Evolutionary conservation across 1,284 basidiomycete genomes (phyloP).

Genomic region (Ganoderma sinense): DNA sequence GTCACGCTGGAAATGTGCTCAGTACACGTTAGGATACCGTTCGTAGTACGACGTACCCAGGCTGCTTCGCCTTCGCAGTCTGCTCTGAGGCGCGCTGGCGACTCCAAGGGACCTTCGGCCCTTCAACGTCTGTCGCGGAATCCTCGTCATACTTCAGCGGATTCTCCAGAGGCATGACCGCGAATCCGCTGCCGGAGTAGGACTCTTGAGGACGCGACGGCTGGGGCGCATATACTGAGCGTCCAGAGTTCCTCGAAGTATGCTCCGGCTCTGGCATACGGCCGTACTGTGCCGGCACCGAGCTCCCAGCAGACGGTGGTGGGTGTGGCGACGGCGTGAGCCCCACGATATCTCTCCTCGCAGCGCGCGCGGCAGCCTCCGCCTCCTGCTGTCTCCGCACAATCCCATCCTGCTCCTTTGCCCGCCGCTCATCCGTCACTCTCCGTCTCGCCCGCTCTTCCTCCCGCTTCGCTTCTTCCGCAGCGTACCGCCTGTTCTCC

Average conservation of each 20-base stretch:
- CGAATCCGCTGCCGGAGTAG: constrained; percentile 36
- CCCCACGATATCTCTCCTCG: constrained; percentile 34
- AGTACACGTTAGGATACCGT: constrained; percentile 19
- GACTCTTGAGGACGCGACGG: constrained; percentile 36
- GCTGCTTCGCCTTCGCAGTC: constrained; percentile 32
- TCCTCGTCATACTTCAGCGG: constrained; percentile 48
- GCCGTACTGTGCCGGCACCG: constrained; percentile 24
- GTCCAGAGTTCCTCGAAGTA: constrained; percentile 14
- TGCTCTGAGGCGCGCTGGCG: constrained; percentile 30
- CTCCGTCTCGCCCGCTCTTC: constrained; percentile 35
- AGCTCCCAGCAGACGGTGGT: constrained; percentile 13
- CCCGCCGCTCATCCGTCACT: constrained; percentile 39
- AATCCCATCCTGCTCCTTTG: constrained; percentile 55
- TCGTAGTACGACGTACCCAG: constrained; percentile 35
- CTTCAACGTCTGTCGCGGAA: constrained; percentile 40
- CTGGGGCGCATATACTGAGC: constrained; percentile 36
- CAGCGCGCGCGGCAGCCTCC: constrained; percentile 45
- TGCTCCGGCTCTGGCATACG: constrained; percentile 24
- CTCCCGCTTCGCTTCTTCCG: constrained; percentile 32
- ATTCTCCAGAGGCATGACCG: constrained; percentile 52
- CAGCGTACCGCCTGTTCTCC: constrained; percentile 37
- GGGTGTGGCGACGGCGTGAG: constrained; percentile 27
- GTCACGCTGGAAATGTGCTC: constrained; percentile 23
- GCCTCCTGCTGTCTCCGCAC: constrained; percentile 55
- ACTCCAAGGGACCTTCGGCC: constrained; percentile 26